Evolutionary conservation across 768 basidiomycete genomes (phyloP).

Genomic region (Coprinopsis cinerea): DNA sequence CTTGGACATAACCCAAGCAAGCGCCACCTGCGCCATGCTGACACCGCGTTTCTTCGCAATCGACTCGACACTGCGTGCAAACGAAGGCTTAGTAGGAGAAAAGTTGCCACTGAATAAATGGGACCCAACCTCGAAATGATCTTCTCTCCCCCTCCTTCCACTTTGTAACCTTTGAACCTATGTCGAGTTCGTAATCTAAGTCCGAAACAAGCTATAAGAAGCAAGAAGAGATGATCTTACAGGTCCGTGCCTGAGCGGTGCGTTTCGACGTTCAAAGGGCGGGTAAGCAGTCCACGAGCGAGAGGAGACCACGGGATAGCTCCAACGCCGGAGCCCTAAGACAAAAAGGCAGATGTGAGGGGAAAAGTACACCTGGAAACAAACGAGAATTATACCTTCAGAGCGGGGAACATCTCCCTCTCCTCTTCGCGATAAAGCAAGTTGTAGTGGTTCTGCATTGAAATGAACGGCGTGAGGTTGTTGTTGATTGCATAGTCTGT

Average conservation of each 20-base stretch:
- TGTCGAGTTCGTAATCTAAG: constrained; percentile 7
- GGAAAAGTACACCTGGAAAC: background rate
- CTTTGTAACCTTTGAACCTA: constrained; percentile 19
- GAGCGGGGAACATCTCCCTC: constrained; percentile 55
- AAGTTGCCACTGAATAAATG: background rate
- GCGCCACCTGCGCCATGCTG: constrained; percentile 52
- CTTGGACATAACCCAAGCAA: constrained; percentile 47
- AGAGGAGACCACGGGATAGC: constrained; percentile 58
- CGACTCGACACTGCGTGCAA: constrained; percentile 39
- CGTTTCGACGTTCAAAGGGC: constrained; percentile 33
- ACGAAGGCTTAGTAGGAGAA: background rate
- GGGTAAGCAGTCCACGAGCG: constrained; percentile 43
- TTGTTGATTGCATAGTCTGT: constrained; percentile 37
- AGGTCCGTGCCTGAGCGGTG: constrained; percentile 33
- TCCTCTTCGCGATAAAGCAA: constrained; percentile 62
- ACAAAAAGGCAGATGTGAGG: constrained; percentile 1
- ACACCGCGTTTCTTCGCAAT: constrained; percentile 45
- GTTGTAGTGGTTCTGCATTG: constrained; percentile 66
- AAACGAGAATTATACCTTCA: constrained; percentile 33
- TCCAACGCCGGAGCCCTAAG: constrained; percentile 45
- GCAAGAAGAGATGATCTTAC: constrained; percentile 14
- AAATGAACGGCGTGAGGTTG: constrained; percentile 55
- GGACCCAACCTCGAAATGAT: constrained; percentile 31
- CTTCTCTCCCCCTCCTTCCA: constrained; percentile 23
- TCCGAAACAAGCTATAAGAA: background rate